Percentiles rank a stretch among this genome's conserved stretches.
phyloP scores from a whole-genome alignment of 371 early-diverging fungal species.

The Circinella umbellata region DNA sequence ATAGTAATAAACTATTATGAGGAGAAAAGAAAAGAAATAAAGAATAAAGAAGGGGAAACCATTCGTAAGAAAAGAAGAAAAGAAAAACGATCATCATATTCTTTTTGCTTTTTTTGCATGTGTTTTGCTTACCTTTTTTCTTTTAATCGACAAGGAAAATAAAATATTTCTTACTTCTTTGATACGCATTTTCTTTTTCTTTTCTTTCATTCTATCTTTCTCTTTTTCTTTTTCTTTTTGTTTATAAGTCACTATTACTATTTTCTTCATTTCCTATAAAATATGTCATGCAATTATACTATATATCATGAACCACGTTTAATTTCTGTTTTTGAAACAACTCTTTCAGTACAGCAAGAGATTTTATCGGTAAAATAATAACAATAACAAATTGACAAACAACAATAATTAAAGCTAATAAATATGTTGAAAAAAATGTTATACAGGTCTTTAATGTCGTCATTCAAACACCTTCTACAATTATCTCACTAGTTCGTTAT shows the following conservation, averaged over 20 bases:
- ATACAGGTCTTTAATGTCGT: slow-evolving; percentile 60
- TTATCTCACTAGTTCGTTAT: slow-evolving; percentile 58
- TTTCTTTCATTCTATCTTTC: background rate
- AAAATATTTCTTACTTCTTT: background rate
- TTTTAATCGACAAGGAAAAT: too few relatives aligned
- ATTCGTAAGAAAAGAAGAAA: background rate
- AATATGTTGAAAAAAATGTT: background rate
- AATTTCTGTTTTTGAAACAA: slow-evolving; percentile 49
- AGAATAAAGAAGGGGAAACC: background rate
- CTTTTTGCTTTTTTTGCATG: background rate
- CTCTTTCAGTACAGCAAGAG: slow-evolving; percentile 36
- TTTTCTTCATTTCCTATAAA: background rate
- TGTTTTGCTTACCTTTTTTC: background rate
- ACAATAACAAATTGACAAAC: too few relatives aligned
- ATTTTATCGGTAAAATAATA: slow-evolving; percentile 32
- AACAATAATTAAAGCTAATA: background rate
- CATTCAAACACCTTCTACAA: slow-evolving; percentile 50
- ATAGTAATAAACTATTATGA: too few relatives aligned
- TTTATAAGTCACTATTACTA: background rate
- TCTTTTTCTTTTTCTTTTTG: background rate
- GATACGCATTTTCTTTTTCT: background rate
- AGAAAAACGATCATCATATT: too few relatives aligned
- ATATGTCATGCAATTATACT: slow-evolving; percentile 21
- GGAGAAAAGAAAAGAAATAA: too few relatives aligned
- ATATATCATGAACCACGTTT: slow-evolving; percentile 19